Evolutionary conservation across 495 filamentous ascomycete genomes (phyloP).

Genomic region (Chlorociboria aeruginascens): DNA sequence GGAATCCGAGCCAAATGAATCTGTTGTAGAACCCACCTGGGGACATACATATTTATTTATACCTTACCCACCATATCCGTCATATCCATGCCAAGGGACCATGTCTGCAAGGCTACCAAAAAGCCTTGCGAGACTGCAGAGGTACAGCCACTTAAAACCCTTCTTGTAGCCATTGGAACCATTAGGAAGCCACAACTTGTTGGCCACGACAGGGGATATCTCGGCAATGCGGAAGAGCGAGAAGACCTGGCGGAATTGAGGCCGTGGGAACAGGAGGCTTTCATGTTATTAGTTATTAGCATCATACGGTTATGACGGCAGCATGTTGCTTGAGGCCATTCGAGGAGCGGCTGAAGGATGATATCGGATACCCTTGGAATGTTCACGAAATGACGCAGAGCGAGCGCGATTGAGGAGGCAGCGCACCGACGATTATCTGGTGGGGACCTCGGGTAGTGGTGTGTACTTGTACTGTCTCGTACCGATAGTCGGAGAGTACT

Average conservation of each 20-base stretch:
- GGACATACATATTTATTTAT: slow-evolving; percentile 2
- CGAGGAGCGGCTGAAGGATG: not conserved
- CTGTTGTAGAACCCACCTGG: not conserved
- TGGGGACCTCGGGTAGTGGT: too few species aligned
- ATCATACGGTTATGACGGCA: not conserved
- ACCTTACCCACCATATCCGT: not conserved
- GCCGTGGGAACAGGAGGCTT: not conserved
- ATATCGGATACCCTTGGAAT: too few species aligned
- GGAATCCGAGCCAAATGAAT: not conserved
- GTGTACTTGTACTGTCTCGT: too few species aligned
- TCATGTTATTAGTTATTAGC: too few species aligned
- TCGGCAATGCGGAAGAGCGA: slow-evolving; percentile 1
- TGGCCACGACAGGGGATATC: slow-evolving; percentile 11
- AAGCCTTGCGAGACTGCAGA: slow-evolving; percentile 1
- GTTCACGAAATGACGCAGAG: too few species aligned
- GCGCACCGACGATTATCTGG: too few species aligned
- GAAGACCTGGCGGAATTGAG: not conserved
- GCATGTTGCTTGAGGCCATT: slow-evolving; percentile 4
- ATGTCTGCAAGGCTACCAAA: slow-evolving; percentile 3
- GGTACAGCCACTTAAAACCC: not conserved
- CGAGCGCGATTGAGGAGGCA: too few species aligned
- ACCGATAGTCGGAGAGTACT: too few species aligned
- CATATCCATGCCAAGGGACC: not conserved
- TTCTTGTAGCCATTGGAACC: not conserved
- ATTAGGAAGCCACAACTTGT: slow-evolving; percentile 2